Conservation (phyloP, 2,329 filamentous ascomycete species). For the Neofusicoccum ribis region DNA sequence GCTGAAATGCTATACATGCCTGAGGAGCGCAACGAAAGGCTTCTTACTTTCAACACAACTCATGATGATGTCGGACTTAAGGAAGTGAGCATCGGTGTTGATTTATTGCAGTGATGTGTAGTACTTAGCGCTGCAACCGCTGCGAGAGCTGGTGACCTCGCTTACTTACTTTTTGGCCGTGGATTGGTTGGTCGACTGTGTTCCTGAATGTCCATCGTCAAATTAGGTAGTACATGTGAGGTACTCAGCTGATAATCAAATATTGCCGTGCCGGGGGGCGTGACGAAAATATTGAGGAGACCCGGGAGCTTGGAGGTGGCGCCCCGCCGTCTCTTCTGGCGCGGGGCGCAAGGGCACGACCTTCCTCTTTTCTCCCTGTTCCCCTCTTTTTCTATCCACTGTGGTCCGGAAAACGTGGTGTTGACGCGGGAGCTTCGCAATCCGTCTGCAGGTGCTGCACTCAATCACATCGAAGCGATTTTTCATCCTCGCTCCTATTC, state of each 20-base stretch:
- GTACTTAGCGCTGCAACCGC: slow-evolving; percentile 4
- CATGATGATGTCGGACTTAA: background rate
- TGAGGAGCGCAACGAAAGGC: background rate
- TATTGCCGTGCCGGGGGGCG: background rate
- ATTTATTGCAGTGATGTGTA: background rate
- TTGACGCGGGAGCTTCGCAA: background rate
- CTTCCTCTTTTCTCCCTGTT: background rate
- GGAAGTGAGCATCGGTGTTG: background rate
- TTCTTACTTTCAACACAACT: background rate
- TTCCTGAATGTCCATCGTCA: background rate
- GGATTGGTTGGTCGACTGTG: background rate
- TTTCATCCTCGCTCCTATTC: background rate
- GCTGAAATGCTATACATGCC: background rate
- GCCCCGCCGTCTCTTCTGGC: background rate
- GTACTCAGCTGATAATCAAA: background rate
- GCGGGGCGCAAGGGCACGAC: background rate
- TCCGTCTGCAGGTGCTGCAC: background rate
- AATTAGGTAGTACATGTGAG: background rate
- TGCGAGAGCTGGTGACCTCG: background rate
- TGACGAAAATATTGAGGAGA: background rate
- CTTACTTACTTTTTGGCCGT: background rate
- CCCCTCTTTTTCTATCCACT: slow-evolving; percentile 4
- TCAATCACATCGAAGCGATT: slow-evolving; percentile 1
- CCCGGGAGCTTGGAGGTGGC: slow-evolving; percentile 2
- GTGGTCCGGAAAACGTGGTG: background rate